Evolutionary conservation across 2,329 filamentous ascomycete genomes (phyloP), one percentile per base, ranked within the genome.

Genomic region (Diaporthe citri): DNA sequence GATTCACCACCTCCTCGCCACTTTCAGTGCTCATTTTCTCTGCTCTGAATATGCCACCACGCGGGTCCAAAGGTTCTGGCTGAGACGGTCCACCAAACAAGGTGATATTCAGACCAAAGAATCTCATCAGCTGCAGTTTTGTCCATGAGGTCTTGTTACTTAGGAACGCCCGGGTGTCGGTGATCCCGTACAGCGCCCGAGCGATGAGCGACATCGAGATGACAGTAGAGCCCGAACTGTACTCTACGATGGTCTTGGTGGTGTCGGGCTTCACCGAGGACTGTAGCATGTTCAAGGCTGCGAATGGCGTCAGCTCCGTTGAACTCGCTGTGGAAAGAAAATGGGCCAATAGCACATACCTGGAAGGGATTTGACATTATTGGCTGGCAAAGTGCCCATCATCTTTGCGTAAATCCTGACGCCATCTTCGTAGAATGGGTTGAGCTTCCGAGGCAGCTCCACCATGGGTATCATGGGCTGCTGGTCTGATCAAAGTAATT

Each of bases 191-290:
- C 2, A 66, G 43, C 2, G 43, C 60, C 1, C 60, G 60, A 9
- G 60, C 60, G 12, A 66, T 66, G 28, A 66, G 41, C 4, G 60
- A 66, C 60, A 66, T 66, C 8, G 60, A 51, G 25, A 66, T 66
- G 28, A 66, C 60, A 9, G 60, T 66, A 13, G 43, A 66, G 7
- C 60, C 60, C 0, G 60, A 66, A 28, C 60, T 66, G 22, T 66
- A 66, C 43, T 66, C 60, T 3, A 66, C 43, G 12, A 66, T 66
- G 10, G 60, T 66, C 43, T 48, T 66, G 9, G 60, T 64, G 4
- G 60, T 66, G 20, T 66, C 60, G 4, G 60, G 20, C 22, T 36
- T 66, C 4, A 66, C 60, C 1, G 60, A n/a, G 5, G 13, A 36
- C 28, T 66, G 60, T 36, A 66, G 9, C 60, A 66, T 66, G 43